A percentile compares a stretch with the other conserved stretches of the same genome.
Evolutionary conservation across 2,329 filamentous ascomycete genomes (phyloP).

Genomic region (Fusarium sp.): DNA sequence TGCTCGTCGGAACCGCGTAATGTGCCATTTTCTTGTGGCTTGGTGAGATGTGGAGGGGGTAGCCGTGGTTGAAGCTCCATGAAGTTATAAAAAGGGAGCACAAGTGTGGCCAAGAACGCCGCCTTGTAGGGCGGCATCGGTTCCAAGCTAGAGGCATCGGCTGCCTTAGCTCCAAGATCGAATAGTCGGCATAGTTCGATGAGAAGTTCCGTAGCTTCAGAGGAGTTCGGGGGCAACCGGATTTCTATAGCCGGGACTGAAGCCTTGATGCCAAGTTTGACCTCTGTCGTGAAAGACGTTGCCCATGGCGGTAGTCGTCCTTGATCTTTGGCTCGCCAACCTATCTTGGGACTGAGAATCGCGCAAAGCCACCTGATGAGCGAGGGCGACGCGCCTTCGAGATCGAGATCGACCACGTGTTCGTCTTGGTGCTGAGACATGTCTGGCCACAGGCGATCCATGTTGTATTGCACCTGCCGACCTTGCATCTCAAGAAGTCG

Average conservation of each 20-base stretch:
- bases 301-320: neutral
- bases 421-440: neutral
- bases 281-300: neutral
- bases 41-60: conserved; percentile 2
- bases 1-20: conserved; percentile 3
- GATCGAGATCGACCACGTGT: neutral
- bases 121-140: conserved; percentile 4
- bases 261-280: conserved; percentile 2
- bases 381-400: neutral
- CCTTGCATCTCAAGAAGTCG: conserved; percentile 22
- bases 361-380: conserved; percentile 13
- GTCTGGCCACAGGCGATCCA: conserved; percentile 6
- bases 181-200: conserved; percentile 21
- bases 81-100: conserved; percentile 11
- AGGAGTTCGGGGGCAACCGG: neutral
- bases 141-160: neutral
- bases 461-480: conserved; percentile 3
- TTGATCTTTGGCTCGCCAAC: neutral
- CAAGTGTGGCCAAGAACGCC: conserved; percentile 18
- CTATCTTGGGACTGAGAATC: conserved; percentile 10
- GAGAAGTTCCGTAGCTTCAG: conserved; percentile 18
- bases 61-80: neutral
- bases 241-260: neutral
- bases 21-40: neutral
- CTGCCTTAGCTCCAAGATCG: neutral